Percentiles rank a stretch among this genome's conserved stretches.
These are phyloP conservation scores for Coprinopsis strossmayeri DNA, from an alignment of 768 basidiomycete species.

Conservation along the genomic window DNA sequence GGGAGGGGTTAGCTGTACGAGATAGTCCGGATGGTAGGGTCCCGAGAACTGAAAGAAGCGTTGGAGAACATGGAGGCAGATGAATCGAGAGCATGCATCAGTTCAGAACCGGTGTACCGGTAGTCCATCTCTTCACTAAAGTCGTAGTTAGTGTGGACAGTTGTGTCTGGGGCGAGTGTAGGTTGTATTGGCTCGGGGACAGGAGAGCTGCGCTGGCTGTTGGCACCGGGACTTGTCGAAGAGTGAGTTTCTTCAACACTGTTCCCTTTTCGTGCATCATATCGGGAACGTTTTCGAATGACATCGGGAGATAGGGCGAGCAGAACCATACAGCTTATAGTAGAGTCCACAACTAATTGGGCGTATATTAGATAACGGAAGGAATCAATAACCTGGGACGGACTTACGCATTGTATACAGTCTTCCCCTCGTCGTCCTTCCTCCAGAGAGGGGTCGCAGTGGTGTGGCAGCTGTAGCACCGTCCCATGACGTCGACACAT, in stretches of 20 bases:
- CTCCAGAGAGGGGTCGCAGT: slow-evolving; percentile 87
- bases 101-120: slow-evolving; percentile 43
- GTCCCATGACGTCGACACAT: slow-evolving; percentile 81
- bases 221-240: slow-evolving; percentile 65
- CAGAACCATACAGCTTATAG: slow-evolving; percentile 81
- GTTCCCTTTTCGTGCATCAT: slow-evolving; percentile 60
- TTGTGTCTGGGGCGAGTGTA: slow-evolving; percentile 64
- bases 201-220: slow-evolving; percentile 66
- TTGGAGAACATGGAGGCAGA: slow-evolving; percentile 21
- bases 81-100: slow-evolving; percentile 37
- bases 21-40: slow-evolving; percentile 69
- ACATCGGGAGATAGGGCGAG: slow-evolving; percentile 80
- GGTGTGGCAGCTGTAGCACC: slow-evolving; percentile 88
- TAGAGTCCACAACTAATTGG: slow-evolving; percentile 67
- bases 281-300: slow-evolving; percentile 80
- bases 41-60: slow-evolving; percentile 53
- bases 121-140: slow-evolving; percentile 39
- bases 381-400: slow-evolving; percentile 4
- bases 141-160: slow-evolving; percentile 43
- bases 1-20: slow-evolving; percentile 42
- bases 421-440: slow-evolving; percentile 88
- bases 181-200: slow-evolving; percentile 49
- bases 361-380: slow-evolving; percentile 9
- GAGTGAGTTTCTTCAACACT: slow-evolving; percentile 57
- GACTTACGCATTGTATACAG: slow-evolving; percentile 84